Conservation (phyloP, 2,329 filamentous ascomycete species). For the Ascochyta viciae-villosae region DNA sequence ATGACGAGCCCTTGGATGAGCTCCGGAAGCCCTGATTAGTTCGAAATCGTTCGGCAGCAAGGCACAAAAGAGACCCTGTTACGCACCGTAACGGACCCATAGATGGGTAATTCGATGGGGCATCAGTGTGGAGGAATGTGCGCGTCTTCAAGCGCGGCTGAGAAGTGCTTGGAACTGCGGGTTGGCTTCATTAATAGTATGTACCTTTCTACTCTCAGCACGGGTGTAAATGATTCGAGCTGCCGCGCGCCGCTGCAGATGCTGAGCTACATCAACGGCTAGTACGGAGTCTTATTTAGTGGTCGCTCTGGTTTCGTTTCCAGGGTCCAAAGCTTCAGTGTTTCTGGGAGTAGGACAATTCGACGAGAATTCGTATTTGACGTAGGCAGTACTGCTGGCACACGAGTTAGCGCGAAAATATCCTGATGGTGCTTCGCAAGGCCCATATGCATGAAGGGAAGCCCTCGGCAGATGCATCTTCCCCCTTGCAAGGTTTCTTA, state of each 20-base stretch:
- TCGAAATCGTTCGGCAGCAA: not conserved
- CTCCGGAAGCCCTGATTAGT: not conserved
- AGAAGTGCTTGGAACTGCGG: not conserved
- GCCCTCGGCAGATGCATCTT: not conserved
- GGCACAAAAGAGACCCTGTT: not conserved
- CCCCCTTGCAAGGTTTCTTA: not conserved
- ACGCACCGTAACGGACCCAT: conserved; percentile 4
- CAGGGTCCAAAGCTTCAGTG: not conserved
- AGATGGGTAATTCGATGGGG: not conserved
- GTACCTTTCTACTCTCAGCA: not conserved
- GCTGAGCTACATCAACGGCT: conserved; percentile 2
- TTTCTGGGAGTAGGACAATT: not conserved
- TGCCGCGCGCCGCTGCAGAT: not conserved
- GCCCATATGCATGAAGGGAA: not conserved
- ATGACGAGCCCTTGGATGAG: not conserved
- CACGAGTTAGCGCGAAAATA: not conserved
- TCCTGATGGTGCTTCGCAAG: not conserved
- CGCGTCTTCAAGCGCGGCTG: not conserved
- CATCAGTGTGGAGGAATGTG: conserved; percentile 2
- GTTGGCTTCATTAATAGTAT: not conserved
- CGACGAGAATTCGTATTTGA: not conserved
- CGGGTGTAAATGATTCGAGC: conserved; percentile 3
- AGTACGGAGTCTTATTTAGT: not conserved
- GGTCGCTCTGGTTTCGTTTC: conserved; percentile 1
- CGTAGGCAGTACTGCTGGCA: not conserved